Percentiles rank a stretch among this genome's conserved stretches.
Conservation (phyloP, 2,329 filamentous ascomycete genomes). For the Fusarium dimerum region DNA sequence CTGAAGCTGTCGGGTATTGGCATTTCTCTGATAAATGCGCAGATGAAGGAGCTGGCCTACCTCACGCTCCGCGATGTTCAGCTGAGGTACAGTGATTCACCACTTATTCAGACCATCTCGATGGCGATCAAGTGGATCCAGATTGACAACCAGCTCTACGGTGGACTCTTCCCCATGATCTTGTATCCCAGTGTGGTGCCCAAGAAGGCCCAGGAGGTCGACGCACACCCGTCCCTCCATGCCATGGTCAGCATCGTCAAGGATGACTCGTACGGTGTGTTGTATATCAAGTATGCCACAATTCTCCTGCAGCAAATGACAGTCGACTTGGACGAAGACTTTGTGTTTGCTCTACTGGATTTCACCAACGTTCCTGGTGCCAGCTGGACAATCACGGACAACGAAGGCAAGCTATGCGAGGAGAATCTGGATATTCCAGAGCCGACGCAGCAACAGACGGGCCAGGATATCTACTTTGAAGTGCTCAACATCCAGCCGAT, state of each 20-base stretch:
- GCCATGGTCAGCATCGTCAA: constrained; percentile 92
- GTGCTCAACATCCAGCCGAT: constrained; percentile 96
- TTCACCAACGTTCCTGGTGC: constrained; percentile 92
- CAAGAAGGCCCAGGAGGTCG: constrained; percentile 94
- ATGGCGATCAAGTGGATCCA: constrained; percentile 98
- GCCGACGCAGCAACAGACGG: constrained; percentile 78
- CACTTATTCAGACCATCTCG: constrained; percentile 87
- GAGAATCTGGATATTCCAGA: constrained; percentile 90
- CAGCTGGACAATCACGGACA: constrained; percentile 67
- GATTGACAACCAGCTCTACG: constrained; percentile 97
- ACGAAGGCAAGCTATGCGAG: constrained; percentile 85
- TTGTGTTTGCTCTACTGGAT: constrained; percentile 93
- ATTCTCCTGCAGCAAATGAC: constrained; percentile 97
- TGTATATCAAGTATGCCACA: constrained; percentile 98
- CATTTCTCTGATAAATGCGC: constrained; percentile 88
- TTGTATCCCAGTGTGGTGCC: constrained; percentile 97
- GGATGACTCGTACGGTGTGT: constrained; percentile 94
- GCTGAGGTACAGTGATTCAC: constrained; percentile 89
- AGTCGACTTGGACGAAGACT: constrained; percentile 94
- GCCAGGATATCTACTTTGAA: constrained; percentile 97
- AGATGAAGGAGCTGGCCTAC: constrained; percentile 90
- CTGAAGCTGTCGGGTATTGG: constrained; percentile 88
- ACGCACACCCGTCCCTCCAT: constrained; percentile 92
- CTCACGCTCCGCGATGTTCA: constrained; percentile 90
- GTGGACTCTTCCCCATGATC: constrained; percentile 96